These are phyloP conservation scores for Lentinula lateritia DNA, from an alignment of 768 basidiomycete species.

Conservation along the genomic window DNA sequence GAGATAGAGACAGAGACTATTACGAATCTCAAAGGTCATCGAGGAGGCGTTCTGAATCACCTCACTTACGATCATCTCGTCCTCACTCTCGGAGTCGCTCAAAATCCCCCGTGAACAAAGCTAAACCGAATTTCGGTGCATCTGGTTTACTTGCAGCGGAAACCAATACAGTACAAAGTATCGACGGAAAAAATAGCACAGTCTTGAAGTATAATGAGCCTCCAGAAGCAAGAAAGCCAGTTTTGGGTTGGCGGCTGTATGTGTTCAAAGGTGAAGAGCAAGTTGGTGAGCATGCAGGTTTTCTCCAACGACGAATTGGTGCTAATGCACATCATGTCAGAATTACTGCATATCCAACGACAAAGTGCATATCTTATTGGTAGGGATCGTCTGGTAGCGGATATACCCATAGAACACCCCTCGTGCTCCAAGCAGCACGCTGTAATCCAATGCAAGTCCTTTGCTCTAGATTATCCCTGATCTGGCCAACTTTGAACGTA, in stretches of 20 bases:
- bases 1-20: conserved; percentile 32
- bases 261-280: conserved; percentile 96
- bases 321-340: conserved; percentile 30
- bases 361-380: conserved; percentile 96
- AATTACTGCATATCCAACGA: conserved; percentile 84
- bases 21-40: conserved; percentile 20
- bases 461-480: conserved; percentile 4
- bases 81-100: conserved; percentile 38
- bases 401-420: conserved; percentile 90
- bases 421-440: conserved; percentile 99
- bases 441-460: conserved; percentile 80
- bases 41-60: conserved; percentile 57
- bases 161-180: conserved; percentile 81
- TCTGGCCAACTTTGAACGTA: conserved; percentile 1
- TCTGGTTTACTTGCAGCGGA: conserved; percentile 94
- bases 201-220: conserved; percentile 98
- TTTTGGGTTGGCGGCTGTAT: conserved; percentile 88
- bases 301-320: not conserved
- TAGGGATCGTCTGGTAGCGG: conserved; percentile 79
- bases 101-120: conserved; percentile 46
- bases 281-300: conserved; percentile 55
- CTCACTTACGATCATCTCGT: conserved; percentile 28
- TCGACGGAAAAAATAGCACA: conserved; percentile 64
- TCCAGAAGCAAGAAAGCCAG: conserved; percentile 92
- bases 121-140: conserved; percentile 84